Evolutionary conservation across 2,329 filamentous ascomycete species (phyloP).

Genomic region (Iodosphaeria phyllophila): DNA sequence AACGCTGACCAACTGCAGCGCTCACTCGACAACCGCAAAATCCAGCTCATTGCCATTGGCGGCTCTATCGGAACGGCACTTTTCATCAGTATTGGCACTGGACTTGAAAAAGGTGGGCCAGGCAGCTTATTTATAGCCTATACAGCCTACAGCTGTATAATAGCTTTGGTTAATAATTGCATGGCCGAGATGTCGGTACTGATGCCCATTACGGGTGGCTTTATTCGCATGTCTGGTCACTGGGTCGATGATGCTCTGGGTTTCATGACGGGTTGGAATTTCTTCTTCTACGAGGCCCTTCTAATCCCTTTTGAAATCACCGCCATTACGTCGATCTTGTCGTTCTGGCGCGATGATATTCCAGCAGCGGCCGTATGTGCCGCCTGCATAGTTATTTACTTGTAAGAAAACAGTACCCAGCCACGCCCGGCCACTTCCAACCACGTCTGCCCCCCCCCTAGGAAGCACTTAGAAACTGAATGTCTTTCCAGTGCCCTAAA

Average conservation of each 20-base stretch:
- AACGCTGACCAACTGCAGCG: conserved; percentile 17
- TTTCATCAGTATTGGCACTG: conserved; percentile 42
- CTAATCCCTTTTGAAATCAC: conserved; percentile 17
- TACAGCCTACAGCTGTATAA: conserved; percentile 30
- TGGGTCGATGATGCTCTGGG: conserved; percentile 44
- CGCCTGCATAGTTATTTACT: conserved; percentile 6
- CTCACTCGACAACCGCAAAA: conserved; percentile 25
- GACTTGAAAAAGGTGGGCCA: conserved; percentile 28
- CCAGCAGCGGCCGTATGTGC: conserved; percentile 25
- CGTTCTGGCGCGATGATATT: conserved; percentile 23
- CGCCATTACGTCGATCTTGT: conserved; percentile 16
- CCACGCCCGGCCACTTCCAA: too few relatives aligned
- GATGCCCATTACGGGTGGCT: conserved; percentile 40
- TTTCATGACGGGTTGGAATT: conserved; percentile 26
- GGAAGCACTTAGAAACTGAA: background rate
- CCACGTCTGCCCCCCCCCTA: conserved; percentile 3
- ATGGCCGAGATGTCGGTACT: conserved; percentile 42
- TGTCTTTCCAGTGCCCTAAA: conserved; percentile 14
- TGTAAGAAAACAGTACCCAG: conserved; percentile 16
- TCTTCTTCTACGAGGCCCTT: conserved; percentile 16
- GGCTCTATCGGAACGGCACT: conserved; percentile 38
- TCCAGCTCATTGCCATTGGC: conserved; percentile 39
- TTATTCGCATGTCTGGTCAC: conserved; percentile 40
- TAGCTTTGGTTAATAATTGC: conserved; percentile 41
- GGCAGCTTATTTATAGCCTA: conserved; percentile 39